A percentile compares a stretch with the other conserved stretches of the same genome.
These are phyloP conservation scores for Serpula lacrymans DNA, from an alignment of 768 basidiomycete genomes.

Conservation along the genomic window DNA sequence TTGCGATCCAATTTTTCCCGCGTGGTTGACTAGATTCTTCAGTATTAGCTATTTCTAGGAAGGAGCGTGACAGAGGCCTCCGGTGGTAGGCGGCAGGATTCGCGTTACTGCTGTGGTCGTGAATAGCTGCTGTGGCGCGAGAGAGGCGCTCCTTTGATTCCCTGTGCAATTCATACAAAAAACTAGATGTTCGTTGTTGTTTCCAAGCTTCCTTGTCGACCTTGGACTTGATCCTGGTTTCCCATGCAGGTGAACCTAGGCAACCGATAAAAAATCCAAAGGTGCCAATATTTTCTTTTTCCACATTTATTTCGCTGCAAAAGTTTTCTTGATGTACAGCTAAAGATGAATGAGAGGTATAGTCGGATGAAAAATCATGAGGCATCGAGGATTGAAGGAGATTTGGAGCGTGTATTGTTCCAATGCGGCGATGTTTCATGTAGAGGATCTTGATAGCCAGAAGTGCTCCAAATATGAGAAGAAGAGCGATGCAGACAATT, in stretches of 20 bases:
- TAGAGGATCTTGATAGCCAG: slow-evolving; percentile 22
- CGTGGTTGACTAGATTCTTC: slow-evolving; percentile 1
- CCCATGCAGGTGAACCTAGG: slow-evolving; percentile 30
- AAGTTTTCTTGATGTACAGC: not conserved
- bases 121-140: not conserved
- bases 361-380: slow-evolving; percentile 5
- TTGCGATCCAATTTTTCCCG: too few relatives aligned
- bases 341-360: slow-evolving; percentile 1
- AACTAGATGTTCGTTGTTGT: slow-evolving; percentile 4
- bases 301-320: not conserved
- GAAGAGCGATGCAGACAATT: slow-evolving; percentile 9
- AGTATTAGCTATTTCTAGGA: too few relatives aligned
- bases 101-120: slow-evolving; percentile 1
- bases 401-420: slow-evolving; percentile 18
- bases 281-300: not conserved
- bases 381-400: not conserved
- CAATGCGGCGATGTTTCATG: slow-evolving; percentile 25
- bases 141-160: slow-evolving; percentile 8
- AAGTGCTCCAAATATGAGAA: slow-evolving; percentile 13
- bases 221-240: slow-evolving; percentile 16
- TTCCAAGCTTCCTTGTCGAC: slow-evolving; percentile 8
- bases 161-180: slow-evolving; percentile 8
- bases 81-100: slow-evolving; percentile 3
- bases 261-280: slow-evolving; percentile 24
- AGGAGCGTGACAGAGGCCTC: slow-evolving; percentile 6